Base-by-base conservation (phyloP, 1,284 basidiomycete genomes). In the Fomitopsis pinicola region DNA sequence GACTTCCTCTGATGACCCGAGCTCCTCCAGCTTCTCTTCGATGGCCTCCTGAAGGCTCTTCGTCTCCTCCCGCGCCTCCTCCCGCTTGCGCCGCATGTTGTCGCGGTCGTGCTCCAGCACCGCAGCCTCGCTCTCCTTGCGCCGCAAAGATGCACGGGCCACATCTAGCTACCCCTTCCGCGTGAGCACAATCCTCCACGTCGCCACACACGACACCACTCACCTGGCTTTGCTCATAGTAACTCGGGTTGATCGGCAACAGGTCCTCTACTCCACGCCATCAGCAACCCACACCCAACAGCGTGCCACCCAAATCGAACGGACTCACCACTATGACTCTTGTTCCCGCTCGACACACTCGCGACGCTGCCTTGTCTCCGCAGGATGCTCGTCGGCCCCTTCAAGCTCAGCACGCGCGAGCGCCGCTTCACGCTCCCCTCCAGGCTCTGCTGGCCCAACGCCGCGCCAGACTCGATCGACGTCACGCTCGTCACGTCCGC, bases 141-240 rank as follows among this genome's bases (percentile, higher is more conserved):
- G 40, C 35, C 52, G 33, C 35, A 54, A 15, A 17, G 52, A 54
- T 35, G 52, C 52, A 8, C 52, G 52, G 6, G 52, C 52, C 19
- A 40, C 52, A 30, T 54, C 52, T 1, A 54, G 52, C 52, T 54
- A 19, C 35, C 1, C 3, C 33, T 7, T 15, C 50, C n/a, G 19
- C 15, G 36, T 54, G 19, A 54, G 36, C n/a, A 8, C n/a, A 15
- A 12, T 12, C 28, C 1, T 38, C 17, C 35, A 26, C 2, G 2
- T 17, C 9, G 22, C 22, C 2, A 33, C 15, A 36, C 19, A 9
- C 22, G 22, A 17, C 19, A 1, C n/a, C 19, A 54, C 52, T 2
- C 52, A 54, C 52, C 52, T 54, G 52, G 52, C 52, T 54, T 22
- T 40, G 52, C 35, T 40, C 52, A 35, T 54, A n/a, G n/a, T n/a